Conservation (phyloP, 2,329 filamentous ascomycete species). For the Coniella vitis region DNA sequence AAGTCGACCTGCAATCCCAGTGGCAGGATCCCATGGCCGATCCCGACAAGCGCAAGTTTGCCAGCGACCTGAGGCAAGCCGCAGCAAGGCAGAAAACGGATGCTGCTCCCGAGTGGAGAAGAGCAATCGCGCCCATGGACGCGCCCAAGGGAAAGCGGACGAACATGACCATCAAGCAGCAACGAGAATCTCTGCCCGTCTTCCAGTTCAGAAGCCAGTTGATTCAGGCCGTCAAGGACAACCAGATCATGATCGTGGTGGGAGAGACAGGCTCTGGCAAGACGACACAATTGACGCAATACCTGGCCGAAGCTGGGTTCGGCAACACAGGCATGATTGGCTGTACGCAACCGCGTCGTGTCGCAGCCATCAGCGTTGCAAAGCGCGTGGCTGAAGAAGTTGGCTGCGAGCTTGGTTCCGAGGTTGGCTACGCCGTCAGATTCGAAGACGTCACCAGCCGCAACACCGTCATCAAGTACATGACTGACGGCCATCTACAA, state of each 20-base stretch:
- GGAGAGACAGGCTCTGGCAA: conserved; percentile 97
- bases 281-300: conserved; percentile 94
- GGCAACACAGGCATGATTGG: conserved; percentile 83
- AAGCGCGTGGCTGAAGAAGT: conserved; percentile 96
- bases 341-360: conserved; percentile 93
- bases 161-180: conserved; percentile 87
- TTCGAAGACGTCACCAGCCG: conserved; percentile 92
- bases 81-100: conserved; percentile 55
- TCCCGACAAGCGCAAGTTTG: conserved; percentile 80
- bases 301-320: conserved; percentile 87
- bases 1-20: conserved; percentile 79
- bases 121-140: conserved; percentile 70
- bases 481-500: conserved; percentile 98
- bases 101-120: conserved; percentile 87
- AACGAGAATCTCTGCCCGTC: conserved; percentile 83
- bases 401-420: conserved; percentile 80
- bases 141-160: conserved; percentile 80
- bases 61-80: conserved; percentile 70
- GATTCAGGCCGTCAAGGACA: conserved; percentile 76
- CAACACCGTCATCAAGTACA: conserved; percentile 93
- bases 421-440: conserved; percentile 95
- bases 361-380: conserved; percentile 94
- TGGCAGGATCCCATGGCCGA: conserved; percentile 97
- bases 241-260: conserved; percentile 92
- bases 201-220: conserved; percentile 83